Evolutionary conservation across 2,329 filamentous ascomycete species (phyloP).

Genomic region (Alternaria arbusti): DNA sequence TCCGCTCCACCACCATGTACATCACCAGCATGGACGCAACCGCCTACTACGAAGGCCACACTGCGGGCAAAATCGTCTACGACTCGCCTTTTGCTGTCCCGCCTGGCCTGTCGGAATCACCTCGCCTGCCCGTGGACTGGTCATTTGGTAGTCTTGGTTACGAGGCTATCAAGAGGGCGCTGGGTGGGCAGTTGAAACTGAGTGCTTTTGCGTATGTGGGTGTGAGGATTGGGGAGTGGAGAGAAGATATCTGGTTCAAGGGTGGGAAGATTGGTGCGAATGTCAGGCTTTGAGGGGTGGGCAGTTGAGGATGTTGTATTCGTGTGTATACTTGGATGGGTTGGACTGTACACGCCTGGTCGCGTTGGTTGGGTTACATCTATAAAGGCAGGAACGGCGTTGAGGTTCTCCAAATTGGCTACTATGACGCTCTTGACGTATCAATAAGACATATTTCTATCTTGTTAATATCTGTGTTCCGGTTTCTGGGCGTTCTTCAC

Average conservation of each 20-base stretch:
- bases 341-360: not conserved
- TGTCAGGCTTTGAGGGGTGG: slow-evolving; percentile 48
- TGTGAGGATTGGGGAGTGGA: slow-evolving; percentile 76
- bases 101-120: slow-evolving; percentile 74
- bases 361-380: not conserved
- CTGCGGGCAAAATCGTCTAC: slow-evolving; percentile 79
- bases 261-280: slow-evolving; percentile 56
- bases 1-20: slow-evolving; percentile 74
- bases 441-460: not conserved
- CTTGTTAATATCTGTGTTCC: not conserved
- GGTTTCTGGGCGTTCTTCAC: not conserved
- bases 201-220: slow-evolving; percentile 79
- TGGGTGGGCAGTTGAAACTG: slow-evolving; percentile 80
- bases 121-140: slow-evolving; percentile 83
- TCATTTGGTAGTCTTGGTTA: slow-evolving; percentile 79
- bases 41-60: slow-evolving; percentile 82
- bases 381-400: not conserved
- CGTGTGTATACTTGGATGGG: not conserved
- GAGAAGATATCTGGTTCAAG: slow-evolving; percentile 63
- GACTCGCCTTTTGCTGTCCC: slow-evolving; percentile 76
- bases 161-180: slow-evolving; percentile 76
- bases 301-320: not conserved
- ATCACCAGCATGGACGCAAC: slow-evolving; percentile 83
- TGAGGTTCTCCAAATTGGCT: not conserved
- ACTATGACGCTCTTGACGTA: not conserved